A percentile compares a stretch with the other conserved stretches of the same genome.
phyloP scores from a whole-genome alignment of 495 filamentous ascomycete genomes.

The Xylaria curta region DNA sequence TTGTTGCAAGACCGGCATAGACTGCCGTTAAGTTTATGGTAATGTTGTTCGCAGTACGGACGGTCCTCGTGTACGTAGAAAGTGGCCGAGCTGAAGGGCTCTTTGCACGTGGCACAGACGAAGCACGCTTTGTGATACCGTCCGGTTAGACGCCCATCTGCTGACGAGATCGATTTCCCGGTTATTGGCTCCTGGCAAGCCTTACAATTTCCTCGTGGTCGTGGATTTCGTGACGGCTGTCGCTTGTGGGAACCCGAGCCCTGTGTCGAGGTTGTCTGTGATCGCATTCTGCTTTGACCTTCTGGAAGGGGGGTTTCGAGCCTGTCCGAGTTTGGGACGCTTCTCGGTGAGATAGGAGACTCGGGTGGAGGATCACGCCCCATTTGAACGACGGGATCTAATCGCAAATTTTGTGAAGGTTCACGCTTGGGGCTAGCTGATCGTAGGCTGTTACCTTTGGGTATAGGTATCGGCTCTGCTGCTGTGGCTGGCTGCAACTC shows the following conservation, averaged over 20 bases:
- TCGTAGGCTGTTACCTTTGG: conserved; percentile 30
- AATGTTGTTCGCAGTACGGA: conserved; percentile 91
- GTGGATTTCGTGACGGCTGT: conserved; percentile 31
- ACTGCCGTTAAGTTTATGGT: conserved; percentile 88
- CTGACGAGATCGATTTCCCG: conserved; percentile 92
- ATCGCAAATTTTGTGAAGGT: conserved; percentile 42
- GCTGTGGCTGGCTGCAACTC: conserved; percentile 37
- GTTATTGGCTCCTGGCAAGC: conserved; percentile 79
- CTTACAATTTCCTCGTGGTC: conserved; percentile 76
- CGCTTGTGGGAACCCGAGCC: conserved; percentile 35
- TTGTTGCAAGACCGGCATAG: conserved; percentile 78
- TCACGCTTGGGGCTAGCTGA: conserved; percentile 30
- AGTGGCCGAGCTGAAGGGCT: conserved; percentile 83
- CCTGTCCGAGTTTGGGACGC: conserved; percentile 20
- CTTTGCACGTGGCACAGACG: conserved; percentile 82
- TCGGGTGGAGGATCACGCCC: conserved; percentile 25
- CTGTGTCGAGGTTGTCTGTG: conserved; percentile 28
- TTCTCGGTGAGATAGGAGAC: conserved; percentile 26
- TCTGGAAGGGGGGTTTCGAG: conserved; percentile 37
- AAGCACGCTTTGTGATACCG: conserved; percentile 95
- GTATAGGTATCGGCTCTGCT: conserved; percentile 25
- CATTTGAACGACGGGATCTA: conserved; percentile 38
- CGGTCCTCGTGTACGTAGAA: conserved; percentile 90
- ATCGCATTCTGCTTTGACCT: conserved; percentile 26
- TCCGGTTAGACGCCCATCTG: conserved; percentile 90